phyloP scores from a whole-genome alignment of 108 stramenopile genomes.

The Aureococcus anophagefferens region DNA sequence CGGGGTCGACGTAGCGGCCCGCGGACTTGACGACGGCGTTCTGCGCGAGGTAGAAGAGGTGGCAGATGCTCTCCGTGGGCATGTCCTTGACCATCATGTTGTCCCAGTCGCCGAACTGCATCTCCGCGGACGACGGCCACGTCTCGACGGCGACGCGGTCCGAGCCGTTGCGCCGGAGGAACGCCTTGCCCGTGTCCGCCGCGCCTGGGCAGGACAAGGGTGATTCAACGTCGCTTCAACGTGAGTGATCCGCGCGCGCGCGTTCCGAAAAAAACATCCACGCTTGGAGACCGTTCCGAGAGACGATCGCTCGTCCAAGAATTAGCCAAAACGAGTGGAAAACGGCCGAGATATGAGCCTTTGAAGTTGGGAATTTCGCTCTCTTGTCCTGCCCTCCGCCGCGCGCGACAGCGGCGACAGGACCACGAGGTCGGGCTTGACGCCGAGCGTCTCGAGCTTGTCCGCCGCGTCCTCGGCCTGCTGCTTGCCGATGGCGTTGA shows the following conservation, averaged over 20 bases:
- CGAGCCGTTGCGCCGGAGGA: background rate
- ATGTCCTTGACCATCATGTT: background rate
- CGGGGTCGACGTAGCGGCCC: background rate
- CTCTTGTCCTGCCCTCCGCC: no score
- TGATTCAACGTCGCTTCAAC: no score
- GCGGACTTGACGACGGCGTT: background rate
- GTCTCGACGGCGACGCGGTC: background rate
- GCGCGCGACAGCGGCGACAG: background rate
- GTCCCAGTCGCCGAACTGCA: slow-evolving; percentile 1
- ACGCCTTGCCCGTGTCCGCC: background rate
- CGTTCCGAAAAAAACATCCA: no score
- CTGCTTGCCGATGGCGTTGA: background rate
- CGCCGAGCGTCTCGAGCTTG: background rate
- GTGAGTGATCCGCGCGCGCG: no score
- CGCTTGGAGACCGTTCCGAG: no score
- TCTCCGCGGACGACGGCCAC: background rate
- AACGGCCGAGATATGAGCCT: no score
- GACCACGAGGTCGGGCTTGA: background rate
- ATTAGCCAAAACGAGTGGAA: no score
- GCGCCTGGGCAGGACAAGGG: no score
- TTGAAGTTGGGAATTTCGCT: no score
- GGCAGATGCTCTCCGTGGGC: background rate
- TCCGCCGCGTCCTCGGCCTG: slow-evolving; percentile 4
- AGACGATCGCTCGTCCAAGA: no score
- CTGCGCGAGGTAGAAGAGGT: slow-evolving; percentile 2